Evolutionary conservation across 2,329 filamentous ascomycete species (phyloP).

Genomic region (Phialocephala sp.): DNA sequence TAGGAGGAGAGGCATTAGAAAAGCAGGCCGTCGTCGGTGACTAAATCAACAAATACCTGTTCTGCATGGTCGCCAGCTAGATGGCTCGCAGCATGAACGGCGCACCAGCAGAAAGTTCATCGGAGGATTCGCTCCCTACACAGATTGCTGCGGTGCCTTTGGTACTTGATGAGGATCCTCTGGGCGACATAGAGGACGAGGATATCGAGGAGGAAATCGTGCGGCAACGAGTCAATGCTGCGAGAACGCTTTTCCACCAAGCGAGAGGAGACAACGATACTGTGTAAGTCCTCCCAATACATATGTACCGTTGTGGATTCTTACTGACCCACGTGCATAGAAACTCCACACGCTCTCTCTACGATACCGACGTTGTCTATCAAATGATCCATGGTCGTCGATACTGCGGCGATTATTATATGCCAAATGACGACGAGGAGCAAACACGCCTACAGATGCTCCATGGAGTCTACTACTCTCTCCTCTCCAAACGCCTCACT

Average conservation of each 20-base stretch:
- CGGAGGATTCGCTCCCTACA: conserved; percentile 14
- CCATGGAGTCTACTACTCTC: conserved; percentile 37
- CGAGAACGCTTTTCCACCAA: conserved; percentile 31
- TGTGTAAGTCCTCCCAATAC: conserved; percentile 27
- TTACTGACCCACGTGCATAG: conserved; percentile 23
- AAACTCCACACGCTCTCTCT: conserved; percentile 42
- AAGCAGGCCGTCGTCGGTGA: neutral
- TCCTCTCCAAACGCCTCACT: conserved; percentile 39
- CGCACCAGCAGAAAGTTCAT: conserved; percentile 6
- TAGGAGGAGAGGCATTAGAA: conserved; percentile 5
- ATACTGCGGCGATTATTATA: conserved; percentile 53
- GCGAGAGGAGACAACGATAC: conserved; percentile 32
- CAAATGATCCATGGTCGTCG: conserved; percentile 56
- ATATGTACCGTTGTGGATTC: neutral
- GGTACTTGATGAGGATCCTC: conserved; percentile 22
- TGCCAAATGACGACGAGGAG: conserved; percentile 43
- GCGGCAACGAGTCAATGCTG: conserved; percentile 14
- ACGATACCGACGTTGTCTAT: conserved; percentile 40
- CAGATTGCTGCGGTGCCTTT: conserved; percentile 18
- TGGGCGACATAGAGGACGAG: conserved; percentile 22
- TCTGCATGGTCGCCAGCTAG: neutral
- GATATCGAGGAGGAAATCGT: conserved; percentile 22
- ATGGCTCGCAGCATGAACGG: conserved; percentile 20
- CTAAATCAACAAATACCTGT: neutral
- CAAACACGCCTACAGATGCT: conserved; percentile 39